These are phyloP conservation scores for Pyrenochaeta sp. DNA, from an alignment of 2,329 filamentous ascomycete species.

Conservation along the genomic window DNA sequence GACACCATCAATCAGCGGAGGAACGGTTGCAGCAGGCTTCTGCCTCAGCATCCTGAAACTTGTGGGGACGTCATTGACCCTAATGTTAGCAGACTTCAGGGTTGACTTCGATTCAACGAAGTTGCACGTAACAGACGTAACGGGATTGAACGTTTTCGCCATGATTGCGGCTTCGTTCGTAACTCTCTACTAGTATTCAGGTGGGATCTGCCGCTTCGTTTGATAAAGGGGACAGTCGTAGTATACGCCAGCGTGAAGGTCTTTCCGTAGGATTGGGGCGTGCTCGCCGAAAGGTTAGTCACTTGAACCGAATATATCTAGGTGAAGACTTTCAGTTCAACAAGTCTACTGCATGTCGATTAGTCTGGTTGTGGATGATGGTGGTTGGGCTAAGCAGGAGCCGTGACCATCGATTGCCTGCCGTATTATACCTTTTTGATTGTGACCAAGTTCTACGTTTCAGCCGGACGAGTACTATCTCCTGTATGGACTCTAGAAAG, in stretches of 20 bases:
- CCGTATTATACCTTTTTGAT: slow-evolving; percentile 51
- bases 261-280: slow-evolving; percentile 32
- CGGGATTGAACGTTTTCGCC: slow-evolving; percentile 51
- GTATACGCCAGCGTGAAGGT: slow-evolving; percentile 53
- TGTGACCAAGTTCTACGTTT: slow-evolving; percentile 42
- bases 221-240: slow-evolving; percentile 50
- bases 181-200: slow-evolving; percentile 55
- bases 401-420: slow-evolving; percentile 45
- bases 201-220: slow-evolving; percentile 58
- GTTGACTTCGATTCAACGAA: slow-evolving; percentile 49
- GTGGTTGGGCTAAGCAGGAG: slow-evolving; percentile 39
- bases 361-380: slow-evolving; percentile 42
- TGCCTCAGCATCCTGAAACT: slow-evolving; percentile 43
- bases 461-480: slow-evolving; percentile 58
- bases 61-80: slow-evolving; percentile 41
- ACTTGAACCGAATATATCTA: slow-evolving; percentile 43
- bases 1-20: slow-evolving; percentile 58
- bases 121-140: slow-evolving; percentile 40
- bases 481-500: slow-evolving; percentile 65
- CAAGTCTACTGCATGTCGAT: slow-evolving; percentile 44
- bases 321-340: slow-evolving; percentile 41
- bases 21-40: slow-evolving; percentile 30
- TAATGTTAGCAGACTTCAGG: slow-evolving; percentile 46
- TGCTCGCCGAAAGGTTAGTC: slow-evolving; percentile 38
- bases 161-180: slow-evolving; percentile 55